Base-by-base conservation (phyloP, 1,139 yeast species). In the Entelexis paramagnoliae region DNA sequence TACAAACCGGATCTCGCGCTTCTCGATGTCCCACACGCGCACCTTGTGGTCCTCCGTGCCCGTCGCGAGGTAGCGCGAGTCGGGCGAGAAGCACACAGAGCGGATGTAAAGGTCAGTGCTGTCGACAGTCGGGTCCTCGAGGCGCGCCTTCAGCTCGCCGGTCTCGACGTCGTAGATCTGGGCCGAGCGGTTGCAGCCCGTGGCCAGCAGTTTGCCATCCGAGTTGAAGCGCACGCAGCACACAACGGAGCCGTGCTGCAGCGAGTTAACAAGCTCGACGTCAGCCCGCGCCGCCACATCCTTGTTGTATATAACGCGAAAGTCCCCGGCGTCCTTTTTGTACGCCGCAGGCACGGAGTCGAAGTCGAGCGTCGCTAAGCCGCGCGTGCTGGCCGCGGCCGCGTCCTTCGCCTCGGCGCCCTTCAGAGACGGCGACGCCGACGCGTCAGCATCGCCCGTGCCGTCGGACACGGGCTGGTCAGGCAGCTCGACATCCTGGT, bases 41-140 rank as follows among this genome's bases (percentile, higher is more conserved):
- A 91, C 91, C 65, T 87, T 81, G 69, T 87, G 88, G 71, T 91
- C 98, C 71, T 91, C 98, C 41, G 97, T 97, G 65, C 98, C 98
- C 17, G 97, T 91, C 33, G 97, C 97, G 64, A 91, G 77, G 63
- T 79, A 84, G 69, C 87, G 86, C 51, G 97, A 97, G 70, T 89
- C 96, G 45, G 97, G 97, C 2, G 95, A 85, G 72, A 91, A 89
- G 67, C 97, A 89, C 50, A 91, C 96, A 1, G 95, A 85, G 64
- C 97, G 80, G 62, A 89, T 88, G 71, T 91, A 91, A 64, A 91
- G 74, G 68, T 91, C 97, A 44, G 94, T 73, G 24, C 73, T 74
- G 51, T 71, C 71, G 17, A 70, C 73, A 48, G 68, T 66, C 61
- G 89, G 96, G 68, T 91, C 97, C 60, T 85, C 81, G 61, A 91